phyloP scores from a whole-genome alignment of 2,329 filamentous ascomycete species.

The Diplocarpon mali region DNA sequence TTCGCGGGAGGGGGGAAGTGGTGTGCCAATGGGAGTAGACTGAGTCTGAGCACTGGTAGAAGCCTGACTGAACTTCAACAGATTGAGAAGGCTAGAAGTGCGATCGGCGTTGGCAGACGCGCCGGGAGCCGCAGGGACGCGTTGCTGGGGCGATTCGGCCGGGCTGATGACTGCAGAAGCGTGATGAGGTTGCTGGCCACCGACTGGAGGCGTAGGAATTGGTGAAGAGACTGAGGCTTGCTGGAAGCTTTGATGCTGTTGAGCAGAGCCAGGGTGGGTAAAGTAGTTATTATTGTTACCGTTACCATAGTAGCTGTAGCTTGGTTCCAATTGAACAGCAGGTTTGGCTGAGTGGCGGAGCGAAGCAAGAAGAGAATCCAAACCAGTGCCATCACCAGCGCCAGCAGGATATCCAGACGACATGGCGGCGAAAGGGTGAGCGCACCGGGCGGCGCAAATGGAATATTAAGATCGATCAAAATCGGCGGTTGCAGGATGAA shows the following conservation, averaged over 20 bases:
- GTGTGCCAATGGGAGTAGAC: slow-evolving; percentile 23
- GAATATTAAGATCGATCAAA: slow-evolving; percentile 22
- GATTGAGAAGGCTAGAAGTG: slow-evolving; percentile 48
- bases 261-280: slow-evolving; percentile 16
- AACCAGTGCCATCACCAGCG: slow-evolving; percentile 21
- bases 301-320: slow-evolving; percentile 24
- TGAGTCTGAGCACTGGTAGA: slow-evolving; percentile 23
- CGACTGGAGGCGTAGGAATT: slow-evolving; percentile 42
- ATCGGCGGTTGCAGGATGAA: slow-evolving; percentile 9
- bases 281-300: slow-evolving; percentile 21
- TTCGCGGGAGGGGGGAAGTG: slow-evolving; percentile 23
- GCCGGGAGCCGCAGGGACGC: slow-evolving; percentile 27
- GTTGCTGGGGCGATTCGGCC: slow-evolving; percentile 32
- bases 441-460: slow-evolving; percentile 25
- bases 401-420: slow-evolving; percentile 27
- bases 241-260: slow-evolving; percentile 33
- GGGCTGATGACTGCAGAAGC: slow-evolving; percentile 48
- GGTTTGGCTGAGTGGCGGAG: slow-evolving; percentile 21
- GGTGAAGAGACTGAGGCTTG: slow-evolving; percentile 47
- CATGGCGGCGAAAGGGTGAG: slow-evolving; percentile 19
- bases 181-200: slow-evolving; percentile 43
- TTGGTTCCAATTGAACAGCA: slow-evolving; percentile 20
- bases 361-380: slow-evolving; percentile 27
- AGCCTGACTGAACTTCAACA: slow-evolving; percentile 52
- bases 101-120: slow-evolving; percentile 33